phyloP scores from a whole-genome alignment of 306 rosid genomes.

The Corylus americana region DNA sequence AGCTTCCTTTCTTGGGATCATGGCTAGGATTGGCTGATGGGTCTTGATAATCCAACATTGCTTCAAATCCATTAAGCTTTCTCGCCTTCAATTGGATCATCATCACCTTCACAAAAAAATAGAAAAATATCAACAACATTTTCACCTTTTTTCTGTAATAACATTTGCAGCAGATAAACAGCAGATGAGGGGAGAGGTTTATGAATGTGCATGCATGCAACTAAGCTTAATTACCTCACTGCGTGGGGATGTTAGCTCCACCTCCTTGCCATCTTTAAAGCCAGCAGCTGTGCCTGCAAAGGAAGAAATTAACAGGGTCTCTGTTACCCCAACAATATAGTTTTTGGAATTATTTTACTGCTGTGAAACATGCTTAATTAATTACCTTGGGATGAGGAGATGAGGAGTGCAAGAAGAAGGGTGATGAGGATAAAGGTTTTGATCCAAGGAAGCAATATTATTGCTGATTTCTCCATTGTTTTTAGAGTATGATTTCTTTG shows the following conservation, averaged over 20 bases:
- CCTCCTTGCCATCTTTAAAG: constrained; percentile 11
- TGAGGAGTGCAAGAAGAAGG: constrained; percentile 25
- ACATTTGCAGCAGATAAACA: too few relatives aligned
- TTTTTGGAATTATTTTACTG: not conserved
- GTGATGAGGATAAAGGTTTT: constrained; percentile 34
- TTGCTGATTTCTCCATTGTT: constrained; percentile 1
- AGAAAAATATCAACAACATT: too few relatives aligned
- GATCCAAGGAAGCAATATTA: constrained; percentile 32
- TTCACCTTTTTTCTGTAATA: too few relatives aligned
- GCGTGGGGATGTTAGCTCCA: not conserved
- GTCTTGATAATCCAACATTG: constrained; percentile 40
- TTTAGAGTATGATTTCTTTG: not conserved
- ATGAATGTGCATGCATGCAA: not conserved
- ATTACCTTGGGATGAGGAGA: constrained; percentile 31
- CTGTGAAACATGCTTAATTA: not conserved
- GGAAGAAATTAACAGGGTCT: not conserved
- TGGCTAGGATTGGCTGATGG: constrained; percentile 55
- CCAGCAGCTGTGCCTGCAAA: constrained; percentile 12
- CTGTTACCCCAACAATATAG: not conserved
- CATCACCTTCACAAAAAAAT: constrained; percentile 12
- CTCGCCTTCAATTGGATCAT: constrained; percentile 30
- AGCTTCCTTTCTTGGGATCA: constrained; percentile 39
- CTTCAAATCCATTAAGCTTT: constrained; percentile 42
- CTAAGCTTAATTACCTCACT: constrained; percentile 14
- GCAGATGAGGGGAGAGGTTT: too few relatives aligned